These are phyloP conservation scores for Pholiota microspora DNA, from an alignment of 768 basidiomycete genomes.

Conservation along the genomic window DNA sequence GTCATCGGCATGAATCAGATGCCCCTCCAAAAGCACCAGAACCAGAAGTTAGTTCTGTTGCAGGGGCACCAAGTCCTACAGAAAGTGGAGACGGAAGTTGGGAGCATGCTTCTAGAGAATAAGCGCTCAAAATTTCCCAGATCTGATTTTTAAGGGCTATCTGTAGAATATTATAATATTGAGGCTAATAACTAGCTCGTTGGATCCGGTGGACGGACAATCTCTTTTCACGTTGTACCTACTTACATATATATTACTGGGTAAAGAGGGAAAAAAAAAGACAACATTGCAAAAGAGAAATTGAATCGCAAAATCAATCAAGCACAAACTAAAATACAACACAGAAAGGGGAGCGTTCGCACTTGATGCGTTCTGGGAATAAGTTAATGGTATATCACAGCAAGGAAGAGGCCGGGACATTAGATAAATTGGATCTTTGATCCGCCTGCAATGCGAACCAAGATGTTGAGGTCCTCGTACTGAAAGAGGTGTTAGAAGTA, in stretches of 20 bases:
- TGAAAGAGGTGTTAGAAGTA: constrained; percentile 30
- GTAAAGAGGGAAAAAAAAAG: constrained; percentile 4
- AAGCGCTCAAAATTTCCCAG: neutral
- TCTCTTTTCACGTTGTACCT: constrained; percentile 3
- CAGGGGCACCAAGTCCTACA: constrained; percentile 31
- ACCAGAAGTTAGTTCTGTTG: constrained; percentile 13
- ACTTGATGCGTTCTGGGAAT: neutral
- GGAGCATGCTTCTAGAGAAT: constrained; percentile 57
- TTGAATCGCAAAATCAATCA: neutral
- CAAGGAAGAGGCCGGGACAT: neutral
- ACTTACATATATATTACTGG: constrained; percentile 12
- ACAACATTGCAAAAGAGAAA: neutral
- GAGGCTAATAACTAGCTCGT: neutral
- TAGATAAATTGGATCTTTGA: constrained; percentile 74
- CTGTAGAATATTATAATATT: constrained; percentile 8
- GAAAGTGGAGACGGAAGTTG: constrained; percentile 68
- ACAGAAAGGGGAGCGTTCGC: neutral
- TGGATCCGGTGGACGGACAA: neutral
- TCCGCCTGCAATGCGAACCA: constrained; percentile 80
- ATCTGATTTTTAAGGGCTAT: constrained; percentile 1
- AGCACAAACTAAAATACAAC: neutral
- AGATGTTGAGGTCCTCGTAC: constrained; percentile 87
- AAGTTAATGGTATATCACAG: constrained; percentile 7
- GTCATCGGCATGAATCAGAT: constrained; percentile 12
- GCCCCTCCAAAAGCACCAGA: constrained; percentile 5